Base-by-base conservation (phyloP, 345 rosid species). In the Nephelium lappaceum region DNA sequence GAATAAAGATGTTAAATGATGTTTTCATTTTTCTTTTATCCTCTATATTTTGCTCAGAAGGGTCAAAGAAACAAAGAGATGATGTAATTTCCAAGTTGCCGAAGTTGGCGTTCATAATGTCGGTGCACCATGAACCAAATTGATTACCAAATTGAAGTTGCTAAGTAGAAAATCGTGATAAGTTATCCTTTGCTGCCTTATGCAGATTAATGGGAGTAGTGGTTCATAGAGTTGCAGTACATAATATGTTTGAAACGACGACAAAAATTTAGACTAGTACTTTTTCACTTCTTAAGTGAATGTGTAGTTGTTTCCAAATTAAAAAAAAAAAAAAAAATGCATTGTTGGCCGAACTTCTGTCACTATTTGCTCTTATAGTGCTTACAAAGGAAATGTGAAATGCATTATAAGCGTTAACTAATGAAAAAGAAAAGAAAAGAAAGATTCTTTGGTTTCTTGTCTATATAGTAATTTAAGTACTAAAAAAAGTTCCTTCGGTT, bases 111-210 rank as follows among this genome's bases (percentile, higher is more conserved):
- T 24, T 74, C 14, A 6, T 18, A 49, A 67, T 19, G n/a, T 49
- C 19, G 25, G 2, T 42, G 21, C 15, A 75, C 24, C 43, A 45
- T 21, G 38, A 24, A 16, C 25, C 24, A 36, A 14, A 75, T 8
- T 4, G 36, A 42, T 10, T 45, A 49, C 58, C 21, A 31, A 21
- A 11, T 18, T 18, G 19, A 19, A 43, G 39, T 43, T 73, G 38
- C 21, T 61, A 41, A 73, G 68, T 66, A 36, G 11, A 18, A 45
- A 75, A 75, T 25, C 49, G 27, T 43, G 42, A n/a, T 67, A n/a
- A 45, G 67, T 15, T 63, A 27, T 23, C 18, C 41, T 45, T 69
- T 24, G 18, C 14, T 21, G 73, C 25, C 9, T 69, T n/a, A 67
- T 9, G 16, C 47, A 23, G 7, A 43, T 69, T 69, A 43, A 69